A percentile compares a stretch with the other conserved stretches of the same genome.
phyloP scores from a whole-genome alignment of 768 basidiomycete genomes.

The Pisolithus marmoratus region DNA sequence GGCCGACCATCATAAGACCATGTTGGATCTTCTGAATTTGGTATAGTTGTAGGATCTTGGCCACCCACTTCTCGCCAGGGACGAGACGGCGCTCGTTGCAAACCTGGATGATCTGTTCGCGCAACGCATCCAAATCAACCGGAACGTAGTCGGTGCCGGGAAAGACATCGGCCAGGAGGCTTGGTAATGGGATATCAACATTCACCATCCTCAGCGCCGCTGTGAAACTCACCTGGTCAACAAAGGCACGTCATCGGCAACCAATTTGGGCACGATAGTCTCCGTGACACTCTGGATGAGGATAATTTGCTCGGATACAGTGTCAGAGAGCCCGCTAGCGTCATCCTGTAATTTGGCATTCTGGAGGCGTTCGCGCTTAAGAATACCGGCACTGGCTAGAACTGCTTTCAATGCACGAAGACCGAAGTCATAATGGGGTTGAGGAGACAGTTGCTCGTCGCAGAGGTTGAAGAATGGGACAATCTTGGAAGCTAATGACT shows the following conservation, averaged over 20 bases:
- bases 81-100: slow-evolving; percentile 85
- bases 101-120: slow-evolving; percentile 80
- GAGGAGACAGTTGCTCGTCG: slow-evolving; percentile 92
- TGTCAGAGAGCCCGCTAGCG: slow-evolving; percentile 58
- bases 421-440: slow-evolving; percentile 99
- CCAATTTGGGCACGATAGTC: slow-evolving; percentile 96
- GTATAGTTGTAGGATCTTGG: slow-evolving; percentile 95
- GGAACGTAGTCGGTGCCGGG: slow-evolving; percentile 91
- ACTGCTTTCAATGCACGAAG: slow-evolving; percentile 96
- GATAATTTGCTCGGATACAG: slow-evolving; percentile 86
- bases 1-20: slow-evolving; percentile 99
- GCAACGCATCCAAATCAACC: slow-evolving; percentile 80
- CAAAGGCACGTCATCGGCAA: slow-evolving; percentile 94
- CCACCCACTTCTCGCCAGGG: slow-evolving; percentile 83
- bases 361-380: slow-evolving; percentile 87
- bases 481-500: slow-evolving; percentile 95
- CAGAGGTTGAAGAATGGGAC: slow-evolving; percentile 99
- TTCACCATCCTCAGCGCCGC: background rate
- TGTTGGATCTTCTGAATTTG: slow-evolving; percentile 99
- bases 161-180: slow-evolving; percentile 94
- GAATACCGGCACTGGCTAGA: slow-evolving; percentile 91
- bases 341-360: slow-evolving; percentile 36
- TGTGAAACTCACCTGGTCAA: slow-evolving; percentile 66
- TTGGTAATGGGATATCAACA: slow-evolving; percentile 25
- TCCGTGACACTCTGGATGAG: slow-evolving; percentile 98